Evolutionary conservation across 257 asterid genomes (phyloP), one percentile per base, ranked within the genome.

Genomic region (Agastache rugosa): DNA sequence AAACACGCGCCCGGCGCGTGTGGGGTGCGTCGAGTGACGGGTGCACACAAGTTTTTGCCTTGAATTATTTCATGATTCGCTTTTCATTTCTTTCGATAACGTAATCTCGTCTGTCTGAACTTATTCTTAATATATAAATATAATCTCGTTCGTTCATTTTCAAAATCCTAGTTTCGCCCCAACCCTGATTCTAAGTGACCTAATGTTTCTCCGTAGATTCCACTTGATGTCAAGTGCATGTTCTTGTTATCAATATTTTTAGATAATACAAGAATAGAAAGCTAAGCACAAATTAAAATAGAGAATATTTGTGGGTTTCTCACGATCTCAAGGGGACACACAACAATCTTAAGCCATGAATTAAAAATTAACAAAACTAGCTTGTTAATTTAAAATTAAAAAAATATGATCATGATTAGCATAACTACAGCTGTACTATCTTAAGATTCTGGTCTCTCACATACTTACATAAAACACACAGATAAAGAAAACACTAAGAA

Each of bases 341-440:
- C 66, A 50, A 8, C 37, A 73, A 39, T 74, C n/a, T 37, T 62
- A 47, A 48, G 39, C 14, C 22, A 53, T 25, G 48, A 17, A 27
- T 27, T 17, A 29, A 60, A 29, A 60, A 59, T 31, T 17, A 60
- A 39, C 15, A 44, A 56, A 27, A 55, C 22, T 56, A n/a, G n/a
- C 22, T 29, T 31, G 27, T 55, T 41, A 31, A 5, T 15, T 25
- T 8, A 39, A 16, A 17, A 71, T 67, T 48, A 67, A 62, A 41
- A 51, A 44, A 50, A 62, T 5, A 55, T 15, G 48, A n/a, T 69
- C 22, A 74, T 70, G 80, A 75, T 55, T 72, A 58, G 72, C 67
- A 70, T 44, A 63, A 70, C 55, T 35, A 58, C 72, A 76, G 65
- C 76, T 72, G 74, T 79, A n/a, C 15, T 53, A 47, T 67, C 69